Percentiles rank a stretch among this genome's conserved stretches.
Evolutionary conservation across 164 flowering plant genomes (phyloP).

Genomic region (Stephania cephalantha): DNA sequence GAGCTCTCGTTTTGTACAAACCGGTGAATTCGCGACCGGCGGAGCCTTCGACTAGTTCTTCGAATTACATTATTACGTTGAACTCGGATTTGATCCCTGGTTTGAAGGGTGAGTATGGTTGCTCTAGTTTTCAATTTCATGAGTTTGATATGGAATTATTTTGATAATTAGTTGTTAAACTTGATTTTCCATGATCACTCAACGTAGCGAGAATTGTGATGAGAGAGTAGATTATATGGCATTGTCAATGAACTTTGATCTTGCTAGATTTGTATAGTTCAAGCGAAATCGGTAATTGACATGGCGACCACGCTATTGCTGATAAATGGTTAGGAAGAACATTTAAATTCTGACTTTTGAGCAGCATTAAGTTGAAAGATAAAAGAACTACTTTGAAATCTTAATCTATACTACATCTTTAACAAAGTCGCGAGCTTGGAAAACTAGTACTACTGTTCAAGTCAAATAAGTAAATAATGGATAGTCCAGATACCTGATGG

Average conservation of each 20-base stretch:
- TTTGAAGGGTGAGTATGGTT: constrained; percentile 42
- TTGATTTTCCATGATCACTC: neutral
- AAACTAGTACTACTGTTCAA: too few relatives aligned
- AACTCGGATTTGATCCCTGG: constrained; percentile 42
- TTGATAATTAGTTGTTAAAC: neutral
- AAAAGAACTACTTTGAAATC: too few relatives aligned
- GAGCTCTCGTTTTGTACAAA: constrained; percentile 64
- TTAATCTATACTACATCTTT: too few relatives aligned
- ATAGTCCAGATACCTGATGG: too few relatives aligned
- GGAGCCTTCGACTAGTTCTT: constrained; percentile 18
- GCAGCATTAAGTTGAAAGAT: too few relatives aligned
- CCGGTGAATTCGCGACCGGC: constrained; percentile 25
- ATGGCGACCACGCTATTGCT: too few relatives aligned
- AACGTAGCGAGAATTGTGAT: neutral
- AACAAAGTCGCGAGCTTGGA: too few relatives aligned
- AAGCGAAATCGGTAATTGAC: neutral
- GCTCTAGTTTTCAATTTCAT: neutral
- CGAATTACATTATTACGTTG: constrained; percentile 29
- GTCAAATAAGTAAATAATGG: neutral
- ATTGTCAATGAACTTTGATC: neutral
- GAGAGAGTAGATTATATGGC: neutral
- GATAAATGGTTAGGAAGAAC: too few relatives aligned
- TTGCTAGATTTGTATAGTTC: neutral
- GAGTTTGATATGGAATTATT: neutral
- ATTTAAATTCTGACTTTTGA: too few relatives aligned